A percentile compares a stretch with the other conserved stretches of the same genome.
phyloP scores from a whole-genome alignment of 1,284 basidiomycete species.

The Cryptococcus sp. region DNA sequence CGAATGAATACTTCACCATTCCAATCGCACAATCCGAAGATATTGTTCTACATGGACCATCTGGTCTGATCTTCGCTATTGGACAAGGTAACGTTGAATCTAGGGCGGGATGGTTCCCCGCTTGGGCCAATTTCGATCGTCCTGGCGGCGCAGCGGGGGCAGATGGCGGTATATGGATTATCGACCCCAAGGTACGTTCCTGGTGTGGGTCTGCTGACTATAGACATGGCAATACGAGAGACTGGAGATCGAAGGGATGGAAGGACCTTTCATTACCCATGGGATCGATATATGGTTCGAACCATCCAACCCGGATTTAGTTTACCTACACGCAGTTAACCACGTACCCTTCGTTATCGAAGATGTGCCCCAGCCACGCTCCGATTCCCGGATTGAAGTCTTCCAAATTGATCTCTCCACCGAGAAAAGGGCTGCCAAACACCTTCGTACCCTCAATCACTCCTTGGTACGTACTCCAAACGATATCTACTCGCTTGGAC shows the following conservation, averaged over 20 bases:
- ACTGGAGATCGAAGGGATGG: conserved; percentile 17
- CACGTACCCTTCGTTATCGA: background rate
- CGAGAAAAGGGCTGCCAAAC: conserved; percentile 5
- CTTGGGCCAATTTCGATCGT: conserved; percentile 13
- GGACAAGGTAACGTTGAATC: conserved; percentile 7
- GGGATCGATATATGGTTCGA: conserved; percentile 33
- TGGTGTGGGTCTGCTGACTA: too few relatives aligned
- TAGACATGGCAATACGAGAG: conserved; percentile 20
- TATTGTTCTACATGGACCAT: conserved; percentile 8
- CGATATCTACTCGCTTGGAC: conserved; percentile 24
- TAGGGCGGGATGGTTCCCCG: conserved; percentile 26
- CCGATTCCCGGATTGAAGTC: conserved; percentile 30
- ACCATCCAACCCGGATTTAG: conserved; percentile 6
- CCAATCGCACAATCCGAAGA: conserved; percentile 15
- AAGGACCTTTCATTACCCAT: conserved; percentile 26
- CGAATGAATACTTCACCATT: too few relatives aligned
- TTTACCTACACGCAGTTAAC: conserved; percentile 26
- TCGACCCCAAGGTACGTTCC: conserved; percentile 26
- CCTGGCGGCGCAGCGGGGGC: conserved; percentile 3
- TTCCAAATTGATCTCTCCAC: conserved; percentile 23
- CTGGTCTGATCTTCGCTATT: conserved; percentile 10
- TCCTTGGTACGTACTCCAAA: conserved; percentile 28
- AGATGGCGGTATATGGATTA: conserved; percentile 16
- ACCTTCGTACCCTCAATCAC: conserved; percentile 22
- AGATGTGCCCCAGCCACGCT: conserved; percentile 1